phyloP scores from a whole-genome alignment of 176 grass and related monocot species.

The Musa itinerans region DNA sequence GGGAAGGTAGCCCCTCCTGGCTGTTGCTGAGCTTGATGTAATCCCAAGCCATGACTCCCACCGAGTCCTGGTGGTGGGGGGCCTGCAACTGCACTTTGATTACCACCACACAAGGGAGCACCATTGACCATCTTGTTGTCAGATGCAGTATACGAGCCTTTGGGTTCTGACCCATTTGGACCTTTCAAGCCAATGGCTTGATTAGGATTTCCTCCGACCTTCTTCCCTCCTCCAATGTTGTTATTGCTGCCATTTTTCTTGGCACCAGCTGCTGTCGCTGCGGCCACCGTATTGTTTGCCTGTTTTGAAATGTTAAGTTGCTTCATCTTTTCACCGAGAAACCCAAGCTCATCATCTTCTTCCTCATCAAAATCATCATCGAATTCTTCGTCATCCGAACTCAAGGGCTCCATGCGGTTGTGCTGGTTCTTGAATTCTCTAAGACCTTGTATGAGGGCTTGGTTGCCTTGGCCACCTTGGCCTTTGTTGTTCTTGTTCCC shows the following conservation, averaged over 20 bases:
- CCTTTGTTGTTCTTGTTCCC: slow-evolving; percentile 25
- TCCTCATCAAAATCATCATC: slow-evolving; percentile 39
- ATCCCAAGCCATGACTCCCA: not conserved
- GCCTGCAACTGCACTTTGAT: slow-evolving; percentile 39
- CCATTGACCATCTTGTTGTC: slow-evolving; percentile 38
- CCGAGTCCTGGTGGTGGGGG: slow-evolving; percentile 21
- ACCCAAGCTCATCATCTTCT: slow-evolving; percentile 48
- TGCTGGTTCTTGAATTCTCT: slow-evolving; percentile 87
- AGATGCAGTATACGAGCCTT: slow-evolving; percentile 32
- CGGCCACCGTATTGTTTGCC: not conserved
- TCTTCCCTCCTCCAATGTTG: slow-evolving; percentile 39
- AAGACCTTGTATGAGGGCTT: slow-evolving; percentile 68
- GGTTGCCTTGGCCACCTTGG: slow-evolving; percentile 46
- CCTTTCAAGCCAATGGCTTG: slow-evolving; percentile 51
- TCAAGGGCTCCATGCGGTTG: slow-evolving; percentile 45
- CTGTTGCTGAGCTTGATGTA: not conserved
- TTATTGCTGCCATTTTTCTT: slow-evolving; percentile 37
- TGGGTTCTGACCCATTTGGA: slow-evolving; percentile 24
- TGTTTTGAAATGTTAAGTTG: slow-evolving; percentile 53
- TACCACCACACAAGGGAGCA: slow-evolving; percentile 1
- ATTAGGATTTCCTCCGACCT: slow-evolving; percentile 11
- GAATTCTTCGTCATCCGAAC: slow-evolving; percentile 58
- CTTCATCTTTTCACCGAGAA: slow-evolving; percentile 61
- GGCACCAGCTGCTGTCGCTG: slow-evolving; percentile 9
- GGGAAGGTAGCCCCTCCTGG: not conserved